Evolutionary conservation across 225 moss, liverwort and hornwort genomes (phyloP).

Genomic region (Takakia lepidozioides): DNA sequence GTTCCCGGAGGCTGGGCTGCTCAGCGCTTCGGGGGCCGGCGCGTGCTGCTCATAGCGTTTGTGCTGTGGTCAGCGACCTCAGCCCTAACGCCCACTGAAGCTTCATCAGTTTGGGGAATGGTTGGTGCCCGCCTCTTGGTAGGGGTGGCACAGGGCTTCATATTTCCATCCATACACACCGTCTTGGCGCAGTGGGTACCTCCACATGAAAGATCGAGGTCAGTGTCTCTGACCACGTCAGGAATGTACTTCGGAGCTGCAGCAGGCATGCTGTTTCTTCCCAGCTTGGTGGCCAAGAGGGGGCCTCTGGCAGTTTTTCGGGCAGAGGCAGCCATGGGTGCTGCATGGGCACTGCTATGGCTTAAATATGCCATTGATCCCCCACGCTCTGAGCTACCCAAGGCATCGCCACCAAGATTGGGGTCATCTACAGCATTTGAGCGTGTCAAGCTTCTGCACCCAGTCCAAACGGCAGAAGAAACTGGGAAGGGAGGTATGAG

Average conservation of each 20-base stretch:
- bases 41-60: constrained; percentile 74
- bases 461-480: constrained; percentile 46
- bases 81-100: constrained; percentile 74
- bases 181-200: constrained; percentile 98
- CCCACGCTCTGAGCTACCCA: constrained; percentile 61
- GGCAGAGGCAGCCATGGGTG: constrained; percentile 69
- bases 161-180: constrained; percentile 89
- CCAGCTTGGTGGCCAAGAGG: constrained; percentile 71
- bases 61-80: constrained; percentile 84
- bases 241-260: constrained; percentile 99
- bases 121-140: constrained; percentile 74
- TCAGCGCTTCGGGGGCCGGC: constrained; percentile 82
- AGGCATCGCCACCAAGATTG: constrained; percentile 42
- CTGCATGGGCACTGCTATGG: constrained; percentile 84
- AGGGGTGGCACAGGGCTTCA: constrained; percentile 94
- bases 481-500: constrained; percentile 24
- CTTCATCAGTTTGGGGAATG: constrained; percentile 53
- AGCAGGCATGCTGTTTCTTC: constrained; percentile 77
- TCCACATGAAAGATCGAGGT: constrained; percentile 90
- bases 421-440: constrained; percentile 47
- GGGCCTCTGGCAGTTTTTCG: constrained; percentile 84
- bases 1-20: constrained; percentile 96
- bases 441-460: constrained; percentile 48
- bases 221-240: constrained; percentile 86
- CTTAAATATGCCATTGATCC: constrained; percentile 57